Conservation (phyloP, 371 early-diverging fungal genomes). For the Smittium culicis region DNA sequence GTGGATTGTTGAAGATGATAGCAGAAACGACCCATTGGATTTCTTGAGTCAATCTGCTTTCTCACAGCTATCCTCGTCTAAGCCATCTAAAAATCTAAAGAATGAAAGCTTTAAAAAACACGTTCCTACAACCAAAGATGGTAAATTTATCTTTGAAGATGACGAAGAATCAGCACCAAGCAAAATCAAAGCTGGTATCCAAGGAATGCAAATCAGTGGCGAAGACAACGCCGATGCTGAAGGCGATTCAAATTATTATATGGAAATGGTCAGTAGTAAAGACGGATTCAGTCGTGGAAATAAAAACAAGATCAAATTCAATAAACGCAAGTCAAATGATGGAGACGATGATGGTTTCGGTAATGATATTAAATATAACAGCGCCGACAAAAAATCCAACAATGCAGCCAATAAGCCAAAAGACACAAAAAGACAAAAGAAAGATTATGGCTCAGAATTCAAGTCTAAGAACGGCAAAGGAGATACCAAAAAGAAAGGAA, state of each 20-base stretch:
- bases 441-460: conserved; percentile 41
- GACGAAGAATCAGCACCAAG: conserved; percentile 24
- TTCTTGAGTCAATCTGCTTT: conserved; percentile 79
- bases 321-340: conserved; percentile 45
- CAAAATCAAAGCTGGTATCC: conserved; percentile 14
- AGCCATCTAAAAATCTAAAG: conserved; percentile 18
- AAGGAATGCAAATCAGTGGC: conserved; percentile 19
- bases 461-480: conserved; percentile 70
- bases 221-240: conserved; percentile 34
- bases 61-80: conserved; percentile 46
- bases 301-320: conserved; percentile 76
- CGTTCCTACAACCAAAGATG: conserved; percentile 51
- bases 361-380: conserved; percentile 9
- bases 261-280: conserved; percentile 57
- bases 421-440: conserved; percentile 25
- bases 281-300: conserved; percentile 74
- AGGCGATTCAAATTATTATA: conserved; percentile 63
- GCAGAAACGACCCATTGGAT: conserved; percentile 72
- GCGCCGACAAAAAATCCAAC: not conserved
- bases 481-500: conserved; percentile 77
- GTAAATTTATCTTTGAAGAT: conserved; percentile 67
- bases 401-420: conserved; percentile 23
- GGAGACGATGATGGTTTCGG: conserved; percentile 28
- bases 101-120: conserved; percentile 34
- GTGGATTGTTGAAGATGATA: conserved; percentile 51